Conservation (phyloP, 129 eudicot genomes). For the Lactuca sativa region DNA sequence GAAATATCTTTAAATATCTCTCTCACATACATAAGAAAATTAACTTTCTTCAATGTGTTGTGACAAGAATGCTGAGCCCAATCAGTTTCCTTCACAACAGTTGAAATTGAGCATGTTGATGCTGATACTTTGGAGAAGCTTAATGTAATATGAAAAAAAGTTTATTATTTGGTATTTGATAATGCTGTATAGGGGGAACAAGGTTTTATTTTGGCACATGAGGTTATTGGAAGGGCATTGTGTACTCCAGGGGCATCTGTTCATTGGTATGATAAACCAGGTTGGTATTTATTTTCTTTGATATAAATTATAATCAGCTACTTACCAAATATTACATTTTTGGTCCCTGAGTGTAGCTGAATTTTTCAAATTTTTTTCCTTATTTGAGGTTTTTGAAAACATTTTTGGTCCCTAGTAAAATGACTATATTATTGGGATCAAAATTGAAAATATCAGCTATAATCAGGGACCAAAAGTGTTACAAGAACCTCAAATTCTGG, state of each 20-base stretch:
- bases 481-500: too few relatives aligned
- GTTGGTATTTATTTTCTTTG: slow-evolving; percentile 31
- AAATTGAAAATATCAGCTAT: too few relatives aligned
- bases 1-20: neutral
- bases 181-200: slow-evolving; percentile 64
- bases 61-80: slow-evolving; percentile 39
- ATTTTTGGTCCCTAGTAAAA: neutral
- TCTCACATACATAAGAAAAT: neutral
- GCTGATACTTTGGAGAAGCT: too few relatives aligned
- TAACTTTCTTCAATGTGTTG: neutral
- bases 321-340: neutral
- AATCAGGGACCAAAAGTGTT: too few relatives aligned
- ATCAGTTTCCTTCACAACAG: slow-evolving; percentile 22
- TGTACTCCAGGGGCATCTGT: slow-evolving; percentile 69
- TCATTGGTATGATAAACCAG: slow-evolving; percentile 99
- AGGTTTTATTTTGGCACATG: slow-evolving; percentile 79
- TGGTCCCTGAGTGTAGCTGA: neutral
- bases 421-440: too few relatives aligned
- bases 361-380: too few relatives aligned
- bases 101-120: too few relatives aligned
- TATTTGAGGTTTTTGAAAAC: too few relatives aligned
- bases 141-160: too few relatives aligned
- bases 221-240: slow-evolving; percentile 64
- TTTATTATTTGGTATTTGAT: too few relatives aligned
- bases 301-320: neutral